These are phyloP conservation scores for Exophiala calicioides DNA, from an alignment of 2,329 filamentous ascomycete species.

Conservation along the genomic window DNA sequence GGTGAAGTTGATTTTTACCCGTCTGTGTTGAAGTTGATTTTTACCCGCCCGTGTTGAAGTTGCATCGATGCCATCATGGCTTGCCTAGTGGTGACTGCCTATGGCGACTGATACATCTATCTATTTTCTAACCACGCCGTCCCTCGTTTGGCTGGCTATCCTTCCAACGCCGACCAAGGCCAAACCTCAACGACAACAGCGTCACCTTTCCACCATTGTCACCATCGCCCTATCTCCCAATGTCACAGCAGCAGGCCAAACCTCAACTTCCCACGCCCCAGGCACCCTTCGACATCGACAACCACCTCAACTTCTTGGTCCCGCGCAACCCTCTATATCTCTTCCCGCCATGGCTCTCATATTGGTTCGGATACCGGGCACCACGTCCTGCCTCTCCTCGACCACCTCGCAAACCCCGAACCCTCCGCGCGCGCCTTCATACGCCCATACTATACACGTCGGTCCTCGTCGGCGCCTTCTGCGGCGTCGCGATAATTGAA, in stretches of 20 bases:
- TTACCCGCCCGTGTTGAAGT: too few species aligned
- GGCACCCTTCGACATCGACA: slow-evolving; percentile 68
- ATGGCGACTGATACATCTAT: neutral
- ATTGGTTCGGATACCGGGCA: slow-evolving; percentile 66
- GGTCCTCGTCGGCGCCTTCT: slow-evolving; percentile 66
- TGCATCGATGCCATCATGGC: too few species aligned
- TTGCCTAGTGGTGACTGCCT: too few species aligned
- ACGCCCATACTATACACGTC: slow-evolving; percentile 62
- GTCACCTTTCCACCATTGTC: too few species aligned
- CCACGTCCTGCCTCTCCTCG: slow-evolving; percentile 31
- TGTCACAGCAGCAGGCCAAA: neutral
- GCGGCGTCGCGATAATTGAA: slow-evolving; percentile 61
- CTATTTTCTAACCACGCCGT: neutral
- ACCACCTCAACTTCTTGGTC: slow-evolving; percentile 69
- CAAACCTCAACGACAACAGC: neutral
- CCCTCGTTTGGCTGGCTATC: neutral
- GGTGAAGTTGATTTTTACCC: too few species aligned
- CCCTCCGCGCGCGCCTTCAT: slow-evolving; percentile 44
- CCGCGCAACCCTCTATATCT: slow-evolving; percentile 63
- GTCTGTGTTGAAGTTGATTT: too few species aligned
- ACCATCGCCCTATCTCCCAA: too few species aligned
- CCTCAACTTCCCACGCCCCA: slow-evolving; percentile 1
- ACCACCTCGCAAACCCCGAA: neutral
- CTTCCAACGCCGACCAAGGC: neutral
- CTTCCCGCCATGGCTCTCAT: slow-evolving; percentile 66